Evolutionary conservation across 2,329 filamentous ascomycete species (phyloP).

Genomic region (Diaporthe ampelina): DNA sequence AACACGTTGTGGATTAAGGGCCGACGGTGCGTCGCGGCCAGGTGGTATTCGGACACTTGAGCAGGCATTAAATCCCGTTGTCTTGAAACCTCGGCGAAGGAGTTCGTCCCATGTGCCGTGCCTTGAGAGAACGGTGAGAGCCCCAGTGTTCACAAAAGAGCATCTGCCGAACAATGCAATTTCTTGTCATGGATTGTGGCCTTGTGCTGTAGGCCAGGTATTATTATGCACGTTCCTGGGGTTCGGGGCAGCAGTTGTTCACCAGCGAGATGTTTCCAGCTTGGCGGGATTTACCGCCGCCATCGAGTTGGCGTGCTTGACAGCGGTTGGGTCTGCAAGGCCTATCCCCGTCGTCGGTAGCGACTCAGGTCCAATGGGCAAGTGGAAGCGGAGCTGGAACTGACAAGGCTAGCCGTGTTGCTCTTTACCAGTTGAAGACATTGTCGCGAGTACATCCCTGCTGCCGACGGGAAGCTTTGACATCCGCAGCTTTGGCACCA

Average conservation of each 20-base stretch:
- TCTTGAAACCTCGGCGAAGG: slow-evolving; percentile 17
- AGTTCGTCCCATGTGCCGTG: slow-evolving; percentile 5
- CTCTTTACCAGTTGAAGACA: slow-evolving; percentile 30
- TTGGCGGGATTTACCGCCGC: slow-evolving; percentile 39
- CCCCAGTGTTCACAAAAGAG: background rate
- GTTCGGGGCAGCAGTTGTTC: background rate
- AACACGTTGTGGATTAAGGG: slow-evolving; percentile 22
- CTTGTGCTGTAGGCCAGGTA: slow-evolving; percentile 10
- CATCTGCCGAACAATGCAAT: slow-evolving; percentile 16
- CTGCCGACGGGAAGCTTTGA: slow-evolving; percentile 30
- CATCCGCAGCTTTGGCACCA: slow-evolving; percentile 26
- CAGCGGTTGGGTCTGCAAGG: slow-evolving; percentile 29
- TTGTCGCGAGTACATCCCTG: slow-evolving; percentile 36
- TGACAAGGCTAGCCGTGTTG: slow-evolving; percentile 32
- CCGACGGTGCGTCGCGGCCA: slow-evolving; percentile 7
- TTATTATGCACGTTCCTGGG: background rate
- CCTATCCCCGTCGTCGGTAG: slow-evolving; percentile 38
- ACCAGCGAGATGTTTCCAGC: slow-evolving; percentile 24
- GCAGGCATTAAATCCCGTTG: slow-evolving; percentile 12
- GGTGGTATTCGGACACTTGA: slow-evolving; percentile 7
- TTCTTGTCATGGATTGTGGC: background rate
- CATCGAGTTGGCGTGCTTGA: slow-evolving; percentile 37
- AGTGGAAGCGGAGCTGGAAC: slow-evolving; percentile 23
- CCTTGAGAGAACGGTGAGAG: background rate
- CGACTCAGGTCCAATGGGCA: slow-evolving; percentile 33